Conservation (phyloP, 2,329 filamentous ascomycete genomes). For the Microdochium nivale region DNA sequence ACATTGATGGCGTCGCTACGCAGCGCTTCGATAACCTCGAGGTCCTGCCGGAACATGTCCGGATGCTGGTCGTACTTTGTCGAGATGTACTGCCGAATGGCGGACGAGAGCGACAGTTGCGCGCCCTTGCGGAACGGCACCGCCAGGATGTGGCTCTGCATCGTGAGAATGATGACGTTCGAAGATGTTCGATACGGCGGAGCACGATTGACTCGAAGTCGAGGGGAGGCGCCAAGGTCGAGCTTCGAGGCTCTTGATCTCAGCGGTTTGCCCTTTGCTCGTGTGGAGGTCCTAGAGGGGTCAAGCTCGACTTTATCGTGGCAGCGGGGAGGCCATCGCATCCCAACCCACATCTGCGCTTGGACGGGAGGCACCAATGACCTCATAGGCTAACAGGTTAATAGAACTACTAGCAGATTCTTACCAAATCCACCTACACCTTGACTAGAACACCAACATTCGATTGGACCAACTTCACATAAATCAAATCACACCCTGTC, state of each 20-base stretch:
- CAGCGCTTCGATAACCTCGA: slow-evolving; percentile 73
- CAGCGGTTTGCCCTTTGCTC: neutral
- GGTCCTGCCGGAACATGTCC: slow-evolving; percentile 88
- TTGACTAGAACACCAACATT: too few species aligned
- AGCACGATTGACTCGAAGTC: neutral
- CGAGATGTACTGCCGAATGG: slow-evolving; percentile 92
- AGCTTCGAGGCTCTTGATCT: neutral
- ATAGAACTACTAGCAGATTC: too few species aligned
- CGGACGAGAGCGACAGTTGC: slow-evolving; percentile 66
- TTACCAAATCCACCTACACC: too few species aligned
- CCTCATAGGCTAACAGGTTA: neutral
- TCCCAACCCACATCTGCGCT: neutral
- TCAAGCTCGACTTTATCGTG: neutral
- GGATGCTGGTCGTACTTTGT: slow-evolving; percentile 98
- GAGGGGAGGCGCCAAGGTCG: neutral
- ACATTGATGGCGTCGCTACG: slow-evolving; percentile 83
- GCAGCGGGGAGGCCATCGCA: neutral
- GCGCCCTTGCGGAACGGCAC: slow-evolving; percentile 85
- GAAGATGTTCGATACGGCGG: neutral
- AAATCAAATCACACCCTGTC: too few species aligned
- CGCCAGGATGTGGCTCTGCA: slow-evolving; percentile 54
- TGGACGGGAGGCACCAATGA: neutral
- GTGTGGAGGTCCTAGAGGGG: neutral
- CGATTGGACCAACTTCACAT: too few species aligned
- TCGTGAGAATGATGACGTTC: slow-evolving; percentile 3